phyloP scores from a whole-genome alignment of 352 stramenopile species.

The Globisporangium emineosum region DNA sequence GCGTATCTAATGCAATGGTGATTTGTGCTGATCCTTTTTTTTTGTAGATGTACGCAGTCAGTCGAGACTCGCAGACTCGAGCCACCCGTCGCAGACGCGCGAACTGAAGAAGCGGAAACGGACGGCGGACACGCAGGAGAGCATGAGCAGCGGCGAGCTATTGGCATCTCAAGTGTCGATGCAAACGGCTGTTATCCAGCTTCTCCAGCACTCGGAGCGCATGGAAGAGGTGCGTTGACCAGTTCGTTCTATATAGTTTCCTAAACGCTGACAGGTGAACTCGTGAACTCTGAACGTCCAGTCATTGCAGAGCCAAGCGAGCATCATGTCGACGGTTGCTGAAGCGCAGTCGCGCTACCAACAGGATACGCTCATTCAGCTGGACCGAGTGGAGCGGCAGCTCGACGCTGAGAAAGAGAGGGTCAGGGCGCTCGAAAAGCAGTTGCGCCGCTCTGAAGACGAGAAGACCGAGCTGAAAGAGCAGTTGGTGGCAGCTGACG shows the following conservation, averaged over 20 bases:
- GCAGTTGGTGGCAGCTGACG: constrained; percentile 43
- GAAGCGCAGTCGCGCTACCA: constrained; percentile 25
- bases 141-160: constrained; percentile 7
- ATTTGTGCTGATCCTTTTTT: too few relatives aligned
- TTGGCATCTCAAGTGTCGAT: constrained; percentile 15
- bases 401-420: constrained; percentile 22
- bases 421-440: constrained; percentile 28
- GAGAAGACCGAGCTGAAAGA: constrained; percentile 34
- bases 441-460: constrained; percentile 24
- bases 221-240: constrained; percentile 10
- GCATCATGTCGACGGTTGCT: constrained; percentile 31
- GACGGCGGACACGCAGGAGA: constrained; percentile 6
- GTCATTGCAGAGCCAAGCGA: constrained; percentile 19
- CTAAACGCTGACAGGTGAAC: not conserved
- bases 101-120: constrained; percentile 14
- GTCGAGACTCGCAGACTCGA: not conserved
- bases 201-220: constrained; percentile 24
- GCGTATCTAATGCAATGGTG: not conserved
- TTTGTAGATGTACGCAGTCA: constrained; percentile 9
- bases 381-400: constrained; percentile 27
- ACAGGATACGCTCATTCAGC: constrained; percentile 26
- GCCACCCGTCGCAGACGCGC: constrained; percentile 2
- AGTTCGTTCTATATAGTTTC: not conserved
- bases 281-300: not conserved
- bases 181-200: constrained; percentile 31